Percentiles rank a stretch among this genome's conserved stretches.
These are phyloP conservation scores for Phaeolepiota aurea DNA, from an alignment of 768 basidiomycete genomes.

Conservation along the genomic window DNA sequence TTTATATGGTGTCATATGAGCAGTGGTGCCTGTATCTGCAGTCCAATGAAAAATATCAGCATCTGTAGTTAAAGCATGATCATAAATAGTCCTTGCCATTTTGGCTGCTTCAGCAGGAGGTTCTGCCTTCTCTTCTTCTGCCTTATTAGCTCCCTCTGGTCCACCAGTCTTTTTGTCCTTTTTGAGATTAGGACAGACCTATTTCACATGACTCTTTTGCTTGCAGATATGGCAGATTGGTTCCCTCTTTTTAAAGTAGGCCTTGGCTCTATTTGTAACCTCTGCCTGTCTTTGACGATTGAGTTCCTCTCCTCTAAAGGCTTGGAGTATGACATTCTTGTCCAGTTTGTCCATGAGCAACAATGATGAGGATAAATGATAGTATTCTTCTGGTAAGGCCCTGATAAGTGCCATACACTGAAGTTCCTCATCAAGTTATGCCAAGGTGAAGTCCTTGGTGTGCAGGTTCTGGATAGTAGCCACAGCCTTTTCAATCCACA, in stretches of 20 bases:
- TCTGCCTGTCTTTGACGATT: constrained; percentile 3
- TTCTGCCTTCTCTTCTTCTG: constrained; percentile 1
- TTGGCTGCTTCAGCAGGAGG: neutral
- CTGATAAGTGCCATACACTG: constrained; percentile 13
- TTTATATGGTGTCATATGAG: neutral
- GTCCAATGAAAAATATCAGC: neutral
- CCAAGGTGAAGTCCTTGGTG: constrained; percentile 6
- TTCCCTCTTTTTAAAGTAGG: neutral
- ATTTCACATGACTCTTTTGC: too few species aligned
- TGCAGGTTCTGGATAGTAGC: constrained; percentile 11
- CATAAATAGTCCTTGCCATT: neutral
- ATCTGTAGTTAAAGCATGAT: neutral
- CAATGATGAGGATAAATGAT: neutral
- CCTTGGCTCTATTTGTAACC: neutral
- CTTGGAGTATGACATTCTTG: constrained; percentile 1
- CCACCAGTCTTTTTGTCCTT: neutral
- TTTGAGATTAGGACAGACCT: neutral
- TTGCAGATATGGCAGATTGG: neutral
- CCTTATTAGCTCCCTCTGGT: neutral
- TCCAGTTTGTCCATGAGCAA: neutral
- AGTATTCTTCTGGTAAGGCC: constrained; percentile 13
- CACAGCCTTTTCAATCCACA: constrained; percentile 9
- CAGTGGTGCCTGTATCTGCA: neutral
- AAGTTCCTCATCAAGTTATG: constrained; percentile 12
- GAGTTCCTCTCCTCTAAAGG: constrained; percentile 10